A percentile compares a stretch with the other conserved stretches of the same genome.
Evolutionary conservation across 208 protist species (phyloP).

Genomic region (Polymyxa betae): DNA sequence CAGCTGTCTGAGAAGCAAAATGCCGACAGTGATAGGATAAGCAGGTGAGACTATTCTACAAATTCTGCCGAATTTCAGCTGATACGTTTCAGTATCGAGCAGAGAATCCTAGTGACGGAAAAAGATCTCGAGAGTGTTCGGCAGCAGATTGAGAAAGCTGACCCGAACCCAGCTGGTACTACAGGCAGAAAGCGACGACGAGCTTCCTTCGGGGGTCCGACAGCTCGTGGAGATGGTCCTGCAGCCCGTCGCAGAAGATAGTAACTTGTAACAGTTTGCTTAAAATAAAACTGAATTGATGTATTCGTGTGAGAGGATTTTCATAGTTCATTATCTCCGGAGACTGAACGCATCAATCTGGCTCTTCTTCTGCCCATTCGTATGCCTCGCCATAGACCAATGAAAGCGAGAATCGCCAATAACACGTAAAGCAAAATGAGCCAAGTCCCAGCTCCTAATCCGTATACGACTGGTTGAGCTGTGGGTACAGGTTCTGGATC

Average conservation of each 20-base stretch:
- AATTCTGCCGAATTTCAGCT: background rate
- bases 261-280: too few species aligned
- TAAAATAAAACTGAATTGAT: background rate
- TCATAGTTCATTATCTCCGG: background rate
- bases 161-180: background rate
- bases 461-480: background rate
- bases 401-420: background rate
- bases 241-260: too few species aligned
- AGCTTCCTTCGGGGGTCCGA: too few species aligned
- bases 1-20: background rate
- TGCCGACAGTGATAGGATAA: background rate
- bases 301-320: background rate
- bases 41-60: background rate
- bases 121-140: background rate
- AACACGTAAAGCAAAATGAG: conserved; percentile 32
- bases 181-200: background rate
- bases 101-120: background rate
- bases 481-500: background rate
- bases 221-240: too few species aligned
- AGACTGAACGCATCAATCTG: background rate
- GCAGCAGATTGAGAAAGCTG: background rate
- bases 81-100: background rate
- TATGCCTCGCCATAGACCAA: conserved; percentile 12
- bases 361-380: conserved; percentile 23
- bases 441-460: background rate